These are phyloP conservation scores for Penicillium cinerascens DNA, from an alignment of 495 filamentous ascomycete species.

Conservation along the genomic window DNA sequence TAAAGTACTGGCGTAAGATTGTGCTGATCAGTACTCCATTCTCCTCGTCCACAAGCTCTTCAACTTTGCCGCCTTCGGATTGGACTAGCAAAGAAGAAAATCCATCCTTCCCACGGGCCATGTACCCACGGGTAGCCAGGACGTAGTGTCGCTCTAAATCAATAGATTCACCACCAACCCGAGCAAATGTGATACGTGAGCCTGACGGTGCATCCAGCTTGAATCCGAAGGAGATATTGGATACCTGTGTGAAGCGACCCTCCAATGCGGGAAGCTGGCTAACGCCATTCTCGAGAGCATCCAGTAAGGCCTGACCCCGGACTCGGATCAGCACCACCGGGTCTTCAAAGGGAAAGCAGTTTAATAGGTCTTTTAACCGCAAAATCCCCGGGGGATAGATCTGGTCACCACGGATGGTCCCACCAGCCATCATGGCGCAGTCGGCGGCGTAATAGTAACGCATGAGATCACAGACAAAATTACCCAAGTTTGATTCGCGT, in stretches of 20 bases:
- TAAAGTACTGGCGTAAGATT: constrained; percentile 84
- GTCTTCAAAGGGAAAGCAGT: constrained; percentile 90
- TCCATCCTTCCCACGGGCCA: constrained; percentile 84
- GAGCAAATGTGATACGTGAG: constrained; percentile 58
- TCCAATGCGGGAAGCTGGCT: constrained; percentile 78
- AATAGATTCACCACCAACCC: constrained; percentile 56
- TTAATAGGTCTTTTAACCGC: constrained; percentile 67
- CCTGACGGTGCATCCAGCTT: constrained; percentile 57
- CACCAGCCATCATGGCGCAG: constrained; percentile 78
- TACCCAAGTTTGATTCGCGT: constrained; percentile 77
- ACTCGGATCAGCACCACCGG: constrained; percentile 75
- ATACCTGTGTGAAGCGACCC: constrained; percentile 72
- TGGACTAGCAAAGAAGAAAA: constrained; percentile 67
- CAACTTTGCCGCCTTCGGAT: constrained; percentile 66
- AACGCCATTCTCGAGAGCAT: constrained; percentile 79
- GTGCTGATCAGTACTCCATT: constrained; percentile 80
- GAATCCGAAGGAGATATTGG: constrained; percentile 70
- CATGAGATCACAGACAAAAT: constrained; percentile 90
- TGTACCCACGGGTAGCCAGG: constrained; percentile 76
- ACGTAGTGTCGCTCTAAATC: constrained; percentile 59
- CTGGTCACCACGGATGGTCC: constrained; percentile 88
- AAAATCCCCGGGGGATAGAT: constrained; percentile 79
- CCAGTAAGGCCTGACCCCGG: constrained; percentile 61
- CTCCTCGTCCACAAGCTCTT: constrained; percentile 78
- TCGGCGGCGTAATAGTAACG: constrained; percentile 74